Percentiles rank a stretch among this genome's conserved stretches.
phyloP scores from a whole-genome alignment of 495 filamentous ascomycete species.

The Bacidia gigantensis region DNA sequence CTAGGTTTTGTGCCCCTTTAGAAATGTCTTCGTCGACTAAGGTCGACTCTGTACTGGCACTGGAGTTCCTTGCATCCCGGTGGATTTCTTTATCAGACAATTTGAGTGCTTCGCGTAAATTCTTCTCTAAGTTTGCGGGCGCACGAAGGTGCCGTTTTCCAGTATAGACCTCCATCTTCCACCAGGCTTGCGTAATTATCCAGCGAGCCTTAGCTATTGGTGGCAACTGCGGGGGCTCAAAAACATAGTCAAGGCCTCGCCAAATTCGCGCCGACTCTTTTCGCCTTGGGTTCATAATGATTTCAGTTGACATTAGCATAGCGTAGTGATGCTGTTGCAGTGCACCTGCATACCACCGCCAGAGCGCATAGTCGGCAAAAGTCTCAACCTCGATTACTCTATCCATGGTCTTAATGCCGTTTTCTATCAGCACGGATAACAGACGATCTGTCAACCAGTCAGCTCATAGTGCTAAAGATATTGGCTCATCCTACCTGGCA shows the following conservation, averaged over 20 bases:
- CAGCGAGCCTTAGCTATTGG: constrained; percentile 26
- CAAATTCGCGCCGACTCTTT: constrained; percentile 48
- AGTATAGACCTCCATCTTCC: constrained; percentile 25
- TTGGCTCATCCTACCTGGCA: constrained; percentile 19
- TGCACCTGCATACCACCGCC: constrained; percentile 33
- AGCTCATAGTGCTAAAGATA: neutral
- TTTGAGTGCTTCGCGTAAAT: constrained; percentile 3
- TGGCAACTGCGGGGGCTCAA: constrained; percentile 39
- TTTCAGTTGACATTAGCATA: constrained; percentile 31
- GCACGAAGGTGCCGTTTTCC: constrained; percentile 25
- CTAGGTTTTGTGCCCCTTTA: neutral
- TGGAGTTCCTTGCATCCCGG: neutral
- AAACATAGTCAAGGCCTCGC: constrained; percentile 57
- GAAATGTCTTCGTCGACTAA: neutral
- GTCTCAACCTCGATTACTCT: constrained; percentile 23
- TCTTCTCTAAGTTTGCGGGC: constrained; percentile 15
- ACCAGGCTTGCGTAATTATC: constrained; percentile 28
- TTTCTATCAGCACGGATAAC: constrained; percentile 21
- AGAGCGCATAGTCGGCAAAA: constrained; percentile 19
- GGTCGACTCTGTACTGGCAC: constrained; percentile 1
- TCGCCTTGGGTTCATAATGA: constrained; percentile 43
- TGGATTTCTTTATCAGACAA: neutral
- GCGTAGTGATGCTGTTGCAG: constrained; percentile 36
- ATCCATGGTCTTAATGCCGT: constrained; percentile 23
- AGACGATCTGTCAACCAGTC: constrained; percentile 17